Conservation (phyloP, 2,329 filamentous ascomycete species). For the Fusarium fujikuroi region DNA sequence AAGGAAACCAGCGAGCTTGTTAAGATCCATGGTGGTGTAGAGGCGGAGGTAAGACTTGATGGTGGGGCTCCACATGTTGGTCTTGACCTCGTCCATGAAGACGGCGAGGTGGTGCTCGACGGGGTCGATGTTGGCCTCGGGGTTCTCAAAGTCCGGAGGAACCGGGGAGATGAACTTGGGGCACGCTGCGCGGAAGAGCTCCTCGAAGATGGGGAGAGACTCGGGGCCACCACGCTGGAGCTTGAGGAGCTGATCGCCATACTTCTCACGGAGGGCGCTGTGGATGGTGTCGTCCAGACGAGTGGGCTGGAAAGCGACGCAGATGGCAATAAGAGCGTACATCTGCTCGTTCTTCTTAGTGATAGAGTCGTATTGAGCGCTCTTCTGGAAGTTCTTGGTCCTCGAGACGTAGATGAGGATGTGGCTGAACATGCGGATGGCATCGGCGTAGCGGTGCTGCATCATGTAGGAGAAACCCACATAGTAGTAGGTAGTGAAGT, state of each 20-base stretch:
- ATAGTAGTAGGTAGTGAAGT: constrained; percentile 99
- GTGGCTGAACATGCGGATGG: constrained; percentile 99
- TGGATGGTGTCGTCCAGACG: constrained; percentile 99
- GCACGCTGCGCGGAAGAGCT: constrained; percentile 97
- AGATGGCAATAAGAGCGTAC: constrained; percentile 99
- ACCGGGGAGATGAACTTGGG: constrained; percentile 99
- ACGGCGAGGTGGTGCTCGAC: constrained; percentile 96
- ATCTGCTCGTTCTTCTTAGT: constrained; percentile 99
- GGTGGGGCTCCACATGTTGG: constrained; percentile 97
- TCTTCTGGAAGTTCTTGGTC: constrained; percentile 99
- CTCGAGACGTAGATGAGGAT: constrained; percentile 98
- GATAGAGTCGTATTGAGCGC: constrained; percentile 96
- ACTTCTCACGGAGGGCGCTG: constrained; percentile 97
- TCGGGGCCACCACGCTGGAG: constrained; percentile 97
- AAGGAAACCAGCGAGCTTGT: constrained; percentile 97
- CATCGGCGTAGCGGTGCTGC: constrained; percentile 99
- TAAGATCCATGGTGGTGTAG: constrained; percentile 99
- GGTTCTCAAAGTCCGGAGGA: constrained; percentile 97
- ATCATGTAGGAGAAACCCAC: constrained; percentile 99
- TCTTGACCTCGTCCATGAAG: constrained; percentile 99
- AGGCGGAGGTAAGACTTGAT: constrained; percentile 99
- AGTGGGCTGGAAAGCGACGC: constrained; percentile 96
- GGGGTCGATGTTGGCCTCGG: constrained; percentile 93
- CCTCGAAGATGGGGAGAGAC: constrained; percentile 95
- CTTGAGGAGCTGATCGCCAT: constrained; percentile 96